These are phyloP conservation scores for Saprolegnia diclina DNA, from an alignment of 352 stramenopile genomes.

Conservation along the genomic window DNA sequence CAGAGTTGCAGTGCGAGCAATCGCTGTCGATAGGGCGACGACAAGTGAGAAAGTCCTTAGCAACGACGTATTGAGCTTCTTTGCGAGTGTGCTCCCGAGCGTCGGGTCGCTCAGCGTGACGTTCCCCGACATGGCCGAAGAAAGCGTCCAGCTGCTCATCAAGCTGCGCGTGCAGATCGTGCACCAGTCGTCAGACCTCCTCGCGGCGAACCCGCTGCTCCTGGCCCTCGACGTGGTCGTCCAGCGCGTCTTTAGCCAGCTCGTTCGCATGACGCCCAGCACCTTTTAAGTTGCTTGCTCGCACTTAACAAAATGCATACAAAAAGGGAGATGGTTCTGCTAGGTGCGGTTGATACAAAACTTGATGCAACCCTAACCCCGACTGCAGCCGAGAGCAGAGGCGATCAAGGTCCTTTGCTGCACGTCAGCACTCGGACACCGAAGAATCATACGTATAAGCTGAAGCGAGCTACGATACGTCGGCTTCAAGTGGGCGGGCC, in stretches of 20 bases:
- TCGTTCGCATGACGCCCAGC: too few species aligned
- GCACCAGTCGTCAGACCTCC: conserved; percentile 14
- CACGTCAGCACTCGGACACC: too few species aligned
- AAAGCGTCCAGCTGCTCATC: conserved; percentile 19
- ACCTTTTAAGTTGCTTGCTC: too few species aligned
- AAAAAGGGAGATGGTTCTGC: too few species aligned
- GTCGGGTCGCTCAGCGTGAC: neutral
- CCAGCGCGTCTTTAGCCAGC: conserved; percentile 7
- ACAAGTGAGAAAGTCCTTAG: conserved; percentile 15
- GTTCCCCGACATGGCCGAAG: conserved; percentile 9
- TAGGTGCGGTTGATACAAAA: too few species aligned
- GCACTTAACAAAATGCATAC: too few species aligned
- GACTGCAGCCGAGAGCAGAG: too few species aligned
- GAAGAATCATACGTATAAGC: too few species aligned
- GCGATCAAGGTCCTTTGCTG: too few species aligned
- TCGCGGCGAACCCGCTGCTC: neutral
- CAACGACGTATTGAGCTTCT: neutral
- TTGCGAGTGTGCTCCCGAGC: conserved; percentile 1
- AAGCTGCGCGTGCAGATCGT: conserved; percentile 11
- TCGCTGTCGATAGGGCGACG: neutral
- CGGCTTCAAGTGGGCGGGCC: too few species aligned
- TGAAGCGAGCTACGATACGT: too few species aligned
- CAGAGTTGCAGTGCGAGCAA: neutral
- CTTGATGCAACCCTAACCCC: too few species aligned
- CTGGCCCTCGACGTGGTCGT: neutral